A percentile compares a stretch with the other conserved stretches of the same genome.
These are phyloP conservation scores for Agaricales sp. DNA, from an alignment of 1,284 basidiomycete genomes.

Conservation along the genomic window DNA sequence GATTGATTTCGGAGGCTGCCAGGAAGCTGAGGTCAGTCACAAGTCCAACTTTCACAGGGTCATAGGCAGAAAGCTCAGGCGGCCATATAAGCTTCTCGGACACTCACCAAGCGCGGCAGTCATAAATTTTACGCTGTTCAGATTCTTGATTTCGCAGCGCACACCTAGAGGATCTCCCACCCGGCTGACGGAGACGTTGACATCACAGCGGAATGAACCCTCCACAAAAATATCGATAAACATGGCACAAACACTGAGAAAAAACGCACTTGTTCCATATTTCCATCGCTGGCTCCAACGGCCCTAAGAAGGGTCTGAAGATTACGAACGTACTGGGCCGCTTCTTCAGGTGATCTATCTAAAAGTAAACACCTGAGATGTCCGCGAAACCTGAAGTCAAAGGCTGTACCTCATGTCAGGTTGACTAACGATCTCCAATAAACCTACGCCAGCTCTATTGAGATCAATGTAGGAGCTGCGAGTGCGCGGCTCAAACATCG, in stretches of 20 bases:
- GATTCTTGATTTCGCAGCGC: conserved; percentile 95
- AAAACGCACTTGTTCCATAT: conserved; percentile 87
- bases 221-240: conserved; percentile 19
- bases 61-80: conserved; percentile 2
- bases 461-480: conserved; percentile 70
- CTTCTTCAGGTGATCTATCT: conserved; percentile 79
- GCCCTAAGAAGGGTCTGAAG: conserved; percentile 78
- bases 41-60: conserved; percentile 5
- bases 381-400: conserved; percentile 11
- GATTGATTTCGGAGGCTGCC: conserved; percentile 52
- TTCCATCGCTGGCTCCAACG: conserved; percentile 86
- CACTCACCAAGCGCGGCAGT: conserved; percentile 76
- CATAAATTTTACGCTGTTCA: conserved; percentile 88
- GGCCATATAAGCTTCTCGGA: too few relatives aligned
- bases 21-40: not conserved
- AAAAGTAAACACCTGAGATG: conserved; percentile 5
- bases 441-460: conserved; percentile 81
- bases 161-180: conserved; percentile 62
- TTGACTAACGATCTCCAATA: conserved; percentile 95
- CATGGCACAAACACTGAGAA: too few relatives aligned
- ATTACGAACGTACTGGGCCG: conserved; percentile 79
- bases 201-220: conserved; percentile 92
- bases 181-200: conserved; percentile 86
- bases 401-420: conserved; percentile 75
- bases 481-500: conserved; percentile 52